phyloP scores from a whole-genome alignment of 805 yeast species.

The Maudiozyma pseudohumilis region DNA sequence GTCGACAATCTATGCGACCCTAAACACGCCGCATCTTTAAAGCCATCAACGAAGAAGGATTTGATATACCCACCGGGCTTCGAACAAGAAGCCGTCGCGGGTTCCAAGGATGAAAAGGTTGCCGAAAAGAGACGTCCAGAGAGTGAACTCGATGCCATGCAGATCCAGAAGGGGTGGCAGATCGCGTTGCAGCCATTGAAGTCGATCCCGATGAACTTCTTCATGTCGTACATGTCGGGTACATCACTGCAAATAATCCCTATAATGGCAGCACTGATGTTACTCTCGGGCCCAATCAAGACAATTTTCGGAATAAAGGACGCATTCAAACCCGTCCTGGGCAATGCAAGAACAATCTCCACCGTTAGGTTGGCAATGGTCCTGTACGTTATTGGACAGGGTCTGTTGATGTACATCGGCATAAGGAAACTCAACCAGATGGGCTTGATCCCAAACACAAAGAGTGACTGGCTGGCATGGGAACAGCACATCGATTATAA shows the following conservation, averaged over 20 bases:
- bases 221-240: constrained; percentile 92
- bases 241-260: constrained; percentile 83
- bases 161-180: constrained; percentile 71
- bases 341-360: constrained; percentile 24
- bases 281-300: constrained; percentile 66
- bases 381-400: constrained; percentile 38
- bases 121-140: not conserved
- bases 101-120: not conserved
- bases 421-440: constrained; percentile 73
- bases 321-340: constrained; percentile 42
- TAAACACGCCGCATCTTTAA: not conserved
- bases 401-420: constrained; percentile 61
- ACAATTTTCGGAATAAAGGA: constrained; percentile 51
- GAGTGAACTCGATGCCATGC: constrained; percentile 6
- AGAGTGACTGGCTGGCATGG: constrained; percentile 91
- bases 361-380: constrained; percentile 33
- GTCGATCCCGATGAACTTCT: constrained; percentile 75
- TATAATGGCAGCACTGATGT: constrained; percentile 78
- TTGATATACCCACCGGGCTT: constrained; percentile 25
- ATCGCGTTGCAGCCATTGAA: constrained; percentile 76
- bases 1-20: constrained; percentile 10
- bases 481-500: constrained; percentile 35
- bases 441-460: constrained; percentile 85
- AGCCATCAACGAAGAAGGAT: not conserved
- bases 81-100: constrained; percentile 4